Evolutionary conservation across 2,329 filamentous ascomycete species (phyloP).

Genomic region (Talaromyces verruculosus): DNA sequence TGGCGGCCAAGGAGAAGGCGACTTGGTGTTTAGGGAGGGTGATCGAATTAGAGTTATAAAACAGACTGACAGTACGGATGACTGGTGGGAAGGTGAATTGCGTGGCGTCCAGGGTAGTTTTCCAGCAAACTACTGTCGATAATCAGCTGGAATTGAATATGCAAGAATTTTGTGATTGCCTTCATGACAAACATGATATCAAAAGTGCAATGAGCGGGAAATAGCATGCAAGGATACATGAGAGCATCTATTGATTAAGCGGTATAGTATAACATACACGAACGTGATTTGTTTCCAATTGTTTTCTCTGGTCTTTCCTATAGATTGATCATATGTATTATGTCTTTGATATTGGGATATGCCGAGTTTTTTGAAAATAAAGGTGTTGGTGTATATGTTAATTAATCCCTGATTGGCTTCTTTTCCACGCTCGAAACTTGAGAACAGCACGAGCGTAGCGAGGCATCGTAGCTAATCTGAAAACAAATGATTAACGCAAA

Average conservation of each 20-base stretch:
- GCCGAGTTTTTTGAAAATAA: neutral
- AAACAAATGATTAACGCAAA: no score
- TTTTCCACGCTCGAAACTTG: no score
- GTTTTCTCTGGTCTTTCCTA: neutral
- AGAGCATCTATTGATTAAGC: neutral
- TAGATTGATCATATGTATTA: neutral
- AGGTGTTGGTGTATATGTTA: no score
- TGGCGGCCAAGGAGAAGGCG: constrained; percentile 65
- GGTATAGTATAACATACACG: neutral
- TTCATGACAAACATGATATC: constrained; percentile 5
- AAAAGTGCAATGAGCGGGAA: neutral
- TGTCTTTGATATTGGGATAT: neutral
- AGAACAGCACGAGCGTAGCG: no score
- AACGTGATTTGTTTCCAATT: neutral
- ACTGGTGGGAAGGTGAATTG: constrained; percentile 85
- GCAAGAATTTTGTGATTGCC: neutral
- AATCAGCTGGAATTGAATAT: neutral
- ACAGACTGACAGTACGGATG: constrained; percentile 75
- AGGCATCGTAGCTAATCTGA: no score
- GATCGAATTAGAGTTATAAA: constrained; percentile 75
- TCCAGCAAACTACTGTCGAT: constrained; percentile 77
- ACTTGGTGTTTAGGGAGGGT: constrained; percentile 73
- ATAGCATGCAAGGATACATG: neutral
- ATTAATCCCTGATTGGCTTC: no score
- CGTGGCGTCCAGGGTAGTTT: constrained; percentile 69